Percentiles rank a stretch among this genome's conserved stretches.
Evolutionary conservation across 176 grass and related monocot genomes (phyloP).

Genomic region (Neostapfia colusana): DNA sequence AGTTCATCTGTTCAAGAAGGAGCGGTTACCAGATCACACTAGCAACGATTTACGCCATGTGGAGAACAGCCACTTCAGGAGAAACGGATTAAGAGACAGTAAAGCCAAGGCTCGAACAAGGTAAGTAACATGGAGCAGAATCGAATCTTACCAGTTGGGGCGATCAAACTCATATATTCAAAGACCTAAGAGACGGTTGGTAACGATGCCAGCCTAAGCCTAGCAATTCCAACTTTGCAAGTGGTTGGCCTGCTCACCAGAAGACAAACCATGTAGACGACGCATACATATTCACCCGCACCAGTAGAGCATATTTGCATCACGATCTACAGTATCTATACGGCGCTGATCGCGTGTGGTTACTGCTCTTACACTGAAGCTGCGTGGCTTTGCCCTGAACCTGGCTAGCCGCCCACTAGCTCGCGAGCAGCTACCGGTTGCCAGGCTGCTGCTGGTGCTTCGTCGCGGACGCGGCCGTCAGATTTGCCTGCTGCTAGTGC

Average conservation of each 20-base stretch:
- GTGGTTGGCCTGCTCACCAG: conserved; percentile 7
- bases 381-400: not conserved
- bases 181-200: conserved; percentile 10
- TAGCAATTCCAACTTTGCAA: not conserved
- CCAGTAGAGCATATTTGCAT: not conserved
- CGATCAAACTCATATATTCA: not conserved
- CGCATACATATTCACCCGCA: not conserved
- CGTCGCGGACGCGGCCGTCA: not conserved
- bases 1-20: not conserved
- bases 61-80: too few relatives aligned
- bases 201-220: conserved; percentile 25
- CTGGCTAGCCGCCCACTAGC: not conserved
- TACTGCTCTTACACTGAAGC: not conserved
- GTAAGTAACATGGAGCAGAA: not conserved
- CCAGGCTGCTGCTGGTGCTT: not conserved
- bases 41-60: not conserved
- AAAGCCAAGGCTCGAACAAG: not conserved
- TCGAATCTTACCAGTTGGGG: not conserved
- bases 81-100: not conserved
- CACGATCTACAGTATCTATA: not conserved
- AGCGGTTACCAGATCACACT: too few relatives aligned
- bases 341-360: not conserved
- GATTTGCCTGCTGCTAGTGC: not conserved
- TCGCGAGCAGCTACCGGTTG: not conserved
- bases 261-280: conserved; percentile 20